phyloP scores from a whole-genome alignment of 129 eudicot species.

The Lactuca saligna region DNA sequence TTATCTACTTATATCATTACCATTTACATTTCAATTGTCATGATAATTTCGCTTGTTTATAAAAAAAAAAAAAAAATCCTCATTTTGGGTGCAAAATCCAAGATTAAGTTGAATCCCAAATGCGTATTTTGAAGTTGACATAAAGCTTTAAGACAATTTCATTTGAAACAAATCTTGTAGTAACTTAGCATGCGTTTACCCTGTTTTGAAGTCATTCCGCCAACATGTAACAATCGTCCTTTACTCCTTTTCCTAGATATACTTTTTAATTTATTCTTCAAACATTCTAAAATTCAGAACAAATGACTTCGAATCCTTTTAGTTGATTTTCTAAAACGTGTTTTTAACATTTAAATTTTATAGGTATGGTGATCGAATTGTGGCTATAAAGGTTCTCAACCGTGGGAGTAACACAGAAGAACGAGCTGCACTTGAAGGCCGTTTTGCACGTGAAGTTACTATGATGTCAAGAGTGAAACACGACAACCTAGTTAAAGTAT shows the following conservation, averaged over 20 bases:
- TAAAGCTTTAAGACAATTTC: not conserved
- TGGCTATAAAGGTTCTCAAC: slow-evolving; percentile 90
- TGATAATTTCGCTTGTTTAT: not conserved
- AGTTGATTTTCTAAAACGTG: not conserved
- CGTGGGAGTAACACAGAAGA: slow-evolving; percentile 75
- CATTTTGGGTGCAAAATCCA: not conserved
- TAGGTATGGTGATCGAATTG: slow-evolving; percentile 81
- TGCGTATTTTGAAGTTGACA: not conserved
- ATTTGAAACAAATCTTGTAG: slow-evolving; percentile 2
- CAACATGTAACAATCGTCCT: slow-evolving; percentile 1
- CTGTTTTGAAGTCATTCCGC: slow-evolving; percentile 9
- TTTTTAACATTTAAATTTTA: slow-evolving; percentile 3
- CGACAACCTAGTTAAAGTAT: slow-evolving; percentile 88
- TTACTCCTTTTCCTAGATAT: not conserved
- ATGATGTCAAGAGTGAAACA: slow-evolving; percentile 97
- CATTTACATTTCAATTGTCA: not conserved
- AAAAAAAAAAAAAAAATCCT: not conserved
- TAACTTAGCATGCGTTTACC: slow-evolving; percentile 12
- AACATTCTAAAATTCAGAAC: not conserved
- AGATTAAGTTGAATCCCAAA: not conserved
- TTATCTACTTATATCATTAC: slow-evolving; percentile 1
- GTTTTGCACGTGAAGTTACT: slow-evolving; percentile 87
- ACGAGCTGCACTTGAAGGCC: slow-evolving; percentile 69
- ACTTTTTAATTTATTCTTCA: slow-evolving; percentile 10
- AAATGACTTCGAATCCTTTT: not conserved